A percentile compares a stretch with the other conserved stretches of the same genome.
phyloP scores from a whole-genome alignment of 176 grass and related monocot genomes.

The Calamus simplicifolius region DNA sequence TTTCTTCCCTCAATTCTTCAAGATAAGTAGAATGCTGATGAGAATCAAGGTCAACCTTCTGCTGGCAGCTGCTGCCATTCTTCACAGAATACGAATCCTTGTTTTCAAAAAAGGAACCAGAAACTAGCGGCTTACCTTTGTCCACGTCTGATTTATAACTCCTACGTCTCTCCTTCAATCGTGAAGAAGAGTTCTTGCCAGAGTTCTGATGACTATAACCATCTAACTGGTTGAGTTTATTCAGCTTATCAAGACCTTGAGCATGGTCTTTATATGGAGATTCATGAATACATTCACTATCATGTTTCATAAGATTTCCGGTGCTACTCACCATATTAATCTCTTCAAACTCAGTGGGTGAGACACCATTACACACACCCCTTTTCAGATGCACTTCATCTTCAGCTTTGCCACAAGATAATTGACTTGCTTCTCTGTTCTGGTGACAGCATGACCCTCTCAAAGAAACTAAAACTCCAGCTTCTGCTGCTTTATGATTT shows the following conservation, averaged over 20 bases:
- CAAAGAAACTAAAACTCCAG: constrained; percentile 2
- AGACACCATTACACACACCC: not conserved
- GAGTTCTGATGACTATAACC: constrained; percentile 3
- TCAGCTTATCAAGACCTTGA: constrained; percentile 8
- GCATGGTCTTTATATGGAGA: not conserved
- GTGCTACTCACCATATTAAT: not conserved
- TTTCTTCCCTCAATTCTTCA: not conserved
- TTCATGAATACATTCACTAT: not conserved
- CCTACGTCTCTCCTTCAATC: constrained; percentile 9
- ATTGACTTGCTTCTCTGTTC: not conserved
- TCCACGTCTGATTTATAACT: constrained; percentile 4
- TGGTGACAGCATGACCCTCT: not conserved
- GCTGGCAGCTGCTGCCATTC: not conserved
- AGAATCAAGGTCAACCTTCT: constrained; percentile 5
- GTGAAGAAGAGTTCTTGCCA: constrained; percentile 7
- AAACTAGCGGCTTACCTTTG: not conserved
- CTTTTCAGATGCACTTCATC: not conserved
- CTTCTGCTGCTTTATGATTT: not conserved
- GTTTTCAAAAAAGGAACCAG: not conserved
- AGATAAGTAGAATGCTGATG: constrained; percentile 1
- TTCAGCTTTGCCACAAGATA: not conserved
- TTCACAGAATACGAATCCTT: not conserved
- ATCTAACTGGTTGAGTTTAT: not conserved
- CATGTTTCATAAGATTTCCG: not conserved
- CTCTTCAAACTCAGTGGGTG: not conserved